phyloP scores from a whole-genome alignment of 352 stramenopile species.

The Pythium dissimile region DNA sequence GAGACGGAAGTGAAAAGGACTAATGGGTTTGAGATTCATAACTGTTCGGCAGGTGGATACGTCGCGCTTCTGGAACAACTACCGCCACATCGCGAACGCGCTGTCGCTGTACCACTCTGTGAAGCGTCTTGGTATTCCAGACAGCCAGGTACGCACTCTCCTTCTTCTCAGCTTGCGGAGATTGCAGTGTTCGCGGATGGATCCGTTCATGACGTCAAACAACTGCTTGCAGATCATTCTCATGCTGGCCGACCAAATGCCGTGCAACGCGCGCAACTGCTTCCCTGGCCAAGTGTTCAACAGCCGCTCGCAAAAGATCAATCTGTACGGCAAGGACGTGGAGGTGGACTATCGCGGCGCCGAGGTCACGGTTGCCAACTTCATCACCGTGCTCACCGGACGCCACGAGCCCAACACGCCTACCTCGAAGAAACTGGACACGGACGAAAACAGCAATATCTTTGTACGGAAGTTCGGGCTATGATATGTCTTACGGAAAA shows the following conservation, averaged over 20 bases:
- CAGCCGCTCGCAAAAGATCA: conserved; percentile 86
- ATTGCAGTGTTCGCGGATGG: not conserved
- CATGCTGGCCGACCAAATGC: conserved; percentile 96
- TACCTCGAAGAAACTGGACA: conserved; percentile 86
- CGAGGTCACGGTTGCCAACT: conserved; percentile 97
- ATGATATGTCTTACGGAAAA: no score
- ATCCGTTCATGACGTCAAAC: not conserved
- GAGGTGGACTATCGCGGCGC: conserved; percentile 94
- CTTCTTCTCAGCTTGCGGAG: not conserved
- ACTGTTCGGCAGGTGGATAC: conserved; percentile 77
- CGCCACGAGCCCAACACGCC: conserved; percentile 86
- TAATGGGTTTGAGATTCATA: not conserved
- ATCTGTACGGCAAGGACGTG: conserved; percentile 90
- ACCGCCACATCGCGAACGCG: conserved; percentile 94
- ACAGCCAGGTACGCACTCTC: conserved; percentile 91
- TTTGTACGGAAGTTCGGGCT: conserved; percentile 29
- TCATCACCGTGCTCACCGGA: conserved; percentile 93
- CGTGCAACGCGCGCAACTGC: conserved; percentile 90
- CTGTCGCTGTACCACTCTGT: conserved; percentile 94
- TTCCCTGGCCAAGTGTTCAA: conserved; percentile 91
- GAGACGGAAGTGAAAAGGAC: not conserved
- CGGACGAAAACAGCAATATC: conserved; percentile 88
- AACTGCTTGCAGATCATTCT: conserved; percentile 82
- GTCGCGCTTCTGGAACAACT: conserved; percentile 98
- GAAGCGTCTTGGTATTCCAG: conserved; percentile 89